Conservation (phyloP, 805 yeast genomes). For the Barnettozyma botsteinii region DNA sequence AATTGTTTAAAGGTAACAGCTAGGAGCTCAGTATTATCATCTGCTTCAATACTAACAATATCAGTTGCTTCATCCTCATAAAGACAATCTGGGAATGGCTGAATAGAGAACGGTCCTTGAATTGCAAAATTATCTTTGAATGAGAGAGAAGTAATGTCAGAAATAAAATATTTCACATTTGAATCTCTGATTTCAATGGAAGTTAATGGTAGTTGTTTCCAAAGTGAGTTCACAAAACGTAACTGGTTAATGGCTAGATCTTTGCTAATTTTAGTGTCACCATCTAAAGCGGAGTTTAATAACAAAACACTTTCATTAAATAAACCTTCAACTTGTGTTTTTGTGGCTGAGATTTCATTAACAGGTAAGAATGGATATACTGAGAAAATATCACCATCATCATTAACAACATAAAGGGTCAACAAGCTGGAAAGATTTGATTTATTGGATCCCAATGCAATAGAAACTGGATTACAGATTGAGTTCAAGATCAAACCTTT, state of each 20-base stretch:
- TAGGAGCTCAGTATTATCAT: constrained; percentile 23
- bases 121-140: constrained; percentile 13
- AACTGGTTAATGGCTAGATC: constrained; percentile 28
- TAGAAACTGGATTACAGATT: constrained; percentile 20
- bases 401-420: constrained; percentile 45
- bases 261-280: background rate
- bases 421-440: constrained; percentile 34
- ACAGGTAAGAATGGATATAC: constrained; percentile 61
- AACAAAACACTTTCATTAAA: constrained; percentile 30
- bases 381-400: constrained; percentile 54
- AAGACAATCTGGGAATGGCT: constrained; percentile 49
- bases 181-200: constrained; percentile 20
- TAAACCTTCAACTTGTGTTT: constrained; percentile 26
- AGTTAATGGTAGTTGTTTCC: constrained; percentile 23
- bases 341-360: constrained; percentile 32
- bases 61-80: constrained; percentile 41
- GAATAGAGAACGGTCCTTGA: constrained; percentile 51
- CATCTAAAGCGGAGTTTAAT: constrained; percentile 24
- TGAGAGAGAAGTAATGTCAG: constrained; percentile 11
- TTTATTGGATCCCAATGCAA: constrained; percentile 21
- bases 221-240: constrained; percentile 31
- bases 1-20: constrained; percentile 25
- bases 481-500: constrained; percentile 19
- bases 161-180: constrained; percentile 18
- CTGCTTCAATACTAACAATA: constrained; percentile 26